Conservation (phyloP, 768 basidiomycete genomes). For the Boletus rufocinnamomeus region DNA sequence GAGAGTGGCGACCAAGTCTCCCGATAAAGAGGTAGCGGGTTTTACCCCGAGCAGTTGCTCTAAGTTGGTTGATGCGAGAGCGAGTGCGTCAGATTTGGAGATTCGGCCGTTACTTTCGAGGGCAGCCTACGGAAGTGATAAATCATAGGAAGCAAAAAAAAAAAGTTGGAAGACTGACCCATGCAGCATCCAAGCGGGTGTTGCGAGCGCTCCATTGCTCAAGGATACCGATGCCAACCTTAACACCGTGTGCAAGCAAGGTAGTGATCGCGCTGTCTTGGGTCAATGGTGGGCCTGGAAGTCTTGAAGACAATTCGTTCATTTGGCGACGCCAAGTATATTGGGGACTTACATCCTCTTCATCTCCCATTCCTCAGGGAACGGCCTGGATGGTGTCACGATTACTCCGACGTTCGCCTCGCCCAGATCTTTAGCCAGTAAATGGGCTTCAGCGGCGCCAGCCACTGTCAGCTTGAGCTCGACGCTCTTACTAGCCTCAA, state of each 20-base stretch:
- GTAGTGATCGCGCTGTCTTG: conserved; percentile 56
- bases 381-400: conserved; percentile 64
- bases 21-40: conserved; percentile 19
- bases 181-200: conserved; percentile 76
- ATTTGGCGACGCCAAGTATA: neutral
- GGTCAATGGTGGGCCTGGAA: conserved; percentile 35
- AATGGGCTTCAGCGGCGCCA: conserved; percentile 68
- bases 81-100: conserved; percentile 49
- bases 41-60: conserved; percentile 44
- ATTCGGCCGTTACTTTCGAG: conserved; percentile 42
- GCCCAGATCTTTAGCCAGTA: conserved; percentile 73
- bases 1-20: conserved; percentile 58
- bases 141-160: conserved; percentile 25
- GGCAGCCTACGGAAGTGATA: conserved; percentile 36
- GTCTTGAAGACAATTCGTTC: conserved; percentile 22
- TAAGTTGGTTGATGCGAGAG: conserved; percentile 54
- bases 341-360: conserved; percentile 33
- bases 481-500: conserved; percentile 48
- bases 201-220: conserved; percentile 75
- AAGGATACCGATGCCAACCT: conserved; percentile 65
- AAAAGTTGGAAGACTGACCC: conserved; percentile 53
- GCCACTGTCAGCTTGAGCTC: conserved; percentile 60
- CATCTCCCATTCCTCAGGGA: conserved; percentile 72
- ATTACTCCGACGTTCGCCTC: conserved; percentile 71
- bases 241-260: conserved; percentile 68